These are phyloP conservation scores for Myrica gale DNA, from an alignment of 306 rosid genomes.

Conservation along the genomic window DNA sequence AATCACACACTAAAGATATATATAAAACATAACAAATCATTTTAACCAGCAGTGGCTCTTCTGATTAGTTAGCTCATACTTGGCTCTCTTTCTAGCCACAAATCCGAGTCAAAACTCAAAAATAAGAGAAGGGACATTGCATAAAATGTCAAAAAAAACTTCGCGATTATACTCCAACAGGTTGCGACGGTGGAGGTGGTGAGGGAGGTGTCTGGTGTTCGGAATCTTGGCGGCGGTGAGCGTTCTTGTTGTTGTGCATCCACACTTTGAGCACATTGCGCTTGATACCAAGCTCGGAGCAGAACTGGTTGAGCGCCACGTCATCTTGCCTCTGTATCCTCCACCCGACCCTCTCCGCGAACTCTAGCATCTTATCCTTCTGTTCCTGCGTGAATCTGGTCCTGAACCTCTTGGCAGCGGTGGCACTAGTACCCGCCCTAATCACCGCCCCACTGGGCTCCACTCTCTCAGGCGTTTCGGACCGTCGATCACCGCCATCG, in stretches of 20 bases:
- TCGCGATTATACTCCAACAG: slow-evolving; percentile 10
- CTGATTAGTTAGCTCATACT: background rate
- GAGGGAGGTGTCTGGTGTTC: background rate
- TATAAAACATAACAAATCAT: background rate
- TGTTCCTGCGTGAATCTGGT: slow-evolving; percentile 17
- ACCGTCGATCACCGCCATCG: background rate
- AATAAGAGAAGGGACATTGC: background rate
- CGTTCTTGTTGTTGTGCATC: slow-evolving; percentile 11
- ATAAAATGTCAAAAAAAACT: background rate
- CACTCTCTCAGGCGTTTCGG: slow-evolving; percentile 28
- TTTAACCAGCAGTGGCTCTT: background rate
- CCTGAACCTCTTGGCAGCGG: slow-evolving; percentile 3
- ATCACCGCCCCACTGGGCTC: background rate
- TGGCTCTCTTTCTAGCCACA: background rate
- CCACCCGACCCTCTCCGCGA: slow-evolving; percentile 17
- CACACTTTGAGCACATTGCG: slow-evolving; percentile 18
- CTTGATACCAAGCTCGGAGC: slow-evolving; percentile 2
- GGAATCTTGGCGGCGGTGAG: slow-evolving; percentile 27
- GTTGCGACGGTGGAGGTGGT: background rate
- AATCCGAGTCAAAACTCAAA: background rate
- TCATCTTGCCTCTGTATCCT: slow-evolving; percentile 17
- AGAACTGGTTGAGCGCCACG: slow-evolving; percentile 12
- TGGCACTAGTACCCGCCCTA: background rate
- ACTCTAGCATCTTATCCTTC: slow-evolving; percentile 14
- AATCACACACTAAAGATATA: background rate